Evolutionary conservation across 2,329 filamentous ascomycete genomes (phyloP), one percentile per base, ranked within the genome.

Genomic region (Cytospora mali): DNA sequence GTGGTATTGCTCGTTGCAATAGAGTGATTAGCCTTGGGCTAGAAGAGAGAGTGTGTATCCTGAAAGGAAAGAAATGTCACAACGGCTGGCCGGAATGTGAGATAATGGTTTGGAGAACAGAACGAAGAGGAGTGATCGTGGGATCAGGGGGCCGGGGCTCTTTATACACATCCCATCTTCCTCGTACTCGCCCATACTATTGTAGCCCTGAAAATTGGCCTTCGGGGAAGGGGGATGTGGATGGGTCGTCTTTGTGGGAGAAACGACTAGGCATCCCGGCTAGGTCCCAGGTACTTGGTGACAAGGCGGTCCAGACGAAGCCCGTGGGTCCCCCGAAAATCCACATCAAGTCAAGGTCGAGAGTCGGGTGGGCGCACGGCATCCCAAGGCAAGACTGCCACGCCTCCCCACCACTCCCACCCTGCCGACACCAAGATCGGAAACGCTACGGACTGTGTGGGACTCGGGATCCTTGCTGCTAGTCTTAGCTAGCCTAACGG

Each of bases 71-170:
- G 58, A 54, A 55, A 51, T 14, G 31, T 59, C 46, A 57, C 55
- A 62, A 65, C 60, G 61, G 63, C 60, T 62, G 60, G 61, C 63
- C 60, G 61, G 52, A 57, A 16, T 50, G 52, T 62, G 60, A 31
- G 23, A 31, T 23, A n/a, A 33, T 27, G 29, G 3, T 29, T 27
- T 18, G 10, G 16, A 51, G 1, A 5, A 27, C 28, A 5, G 3
- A 18, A 49, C 2, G 23, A 35, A 14, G 29, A 51, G 46, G 33
- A 56, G 46, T 10, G 21, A 13, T 39, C 50, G 50, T 65, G n/a
- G n/a, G n/a, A n/a, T n/a, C n/a, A n/a, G n/a, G n/a, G 63, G 63
- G 60, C 54, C 48, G 23, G 54, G 39, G 56, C 25, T 27, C 49
- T 65, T 63, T 65, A 63, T 65, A 65, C 61, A 50, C 52, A 39